Evolutionary conservation across 306 rosid species (phyloP).

Genomic region (Lupinus albus): DNA sequence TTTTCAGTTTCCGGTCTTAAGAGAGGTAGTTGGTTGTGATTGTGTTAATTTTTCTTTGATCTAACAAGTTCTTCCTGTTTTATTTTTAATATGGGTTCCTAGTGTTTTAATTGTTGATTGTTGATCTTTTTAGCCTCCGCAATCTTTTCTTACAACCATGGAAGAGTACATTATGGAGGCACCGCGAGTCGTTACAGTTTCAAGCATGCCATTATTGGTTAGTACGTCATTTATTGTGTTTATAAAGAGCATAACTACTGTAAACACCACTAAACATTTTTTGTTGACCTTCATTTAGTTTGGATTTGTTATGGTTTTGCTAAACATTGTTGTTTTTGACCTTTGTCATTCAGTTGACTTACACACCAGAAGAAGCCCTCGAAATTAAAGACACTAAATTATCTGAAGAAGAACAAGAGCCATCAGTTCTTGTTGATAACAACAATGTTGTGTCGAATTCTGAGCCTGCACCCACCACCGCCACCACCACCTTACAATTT

Average conservation of each 20-base stretch:
- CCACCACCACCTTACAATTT: slow-evolving; percentile 56
- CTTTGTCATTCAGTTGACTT: slow-evolving; percentile 88
- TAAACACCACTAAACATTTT: not conserved
- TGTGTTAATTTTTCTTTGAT: slow-evolving; percentile 23
- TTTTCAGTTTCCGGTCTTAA: slow-evolving; percentile 92
- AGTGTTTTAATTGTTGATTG: slow-evolving; percentile 33
- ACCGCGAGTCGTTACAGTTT: slow-evolving; percentile 81
- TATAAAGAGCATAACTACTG: not conserved
- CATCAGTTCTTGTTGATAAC: slow-evolving; percentile 53
- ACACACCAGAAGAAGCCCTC: slow-evolving; percentile 74
- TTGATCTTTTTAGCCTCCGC: slow-evolving; percentile 76
- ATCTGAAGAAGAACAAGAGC: slow-evolving; percentile 67
- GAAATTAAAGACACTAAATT: slow-evolving; percentile 58
- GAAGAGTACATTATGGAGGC: slow-evolving; percentile 96
- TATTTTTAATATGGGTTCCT: slow-evolving; percentile 15
- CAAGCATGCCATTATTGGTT: slow-evolving; percentile 84
- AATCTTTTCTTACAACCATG: slow-evolving; percentile 93
- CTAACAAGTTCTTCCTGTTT: slow-evolving; percentile 20
- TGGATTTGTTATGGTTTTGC: slow-evolving; percentile 11
- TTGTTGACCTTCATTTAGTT: not conserved
- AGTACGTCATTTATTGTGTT: slow-evolving; percentile 44
- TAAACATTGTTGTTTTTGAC: too few species aligned
- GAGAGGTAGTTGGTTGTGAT: slow-evolving; percentile 63
- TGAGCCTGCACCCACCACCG: slow-evolving; percentile 63
- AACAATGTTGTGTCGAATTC: slow-evolving; percentile 48